These are phyloP conservation scores for Diaporthe australafricana DNA, from an alignment of 2,329 filamentous ascomycete species.

Conservation along the genomic window DNA sequence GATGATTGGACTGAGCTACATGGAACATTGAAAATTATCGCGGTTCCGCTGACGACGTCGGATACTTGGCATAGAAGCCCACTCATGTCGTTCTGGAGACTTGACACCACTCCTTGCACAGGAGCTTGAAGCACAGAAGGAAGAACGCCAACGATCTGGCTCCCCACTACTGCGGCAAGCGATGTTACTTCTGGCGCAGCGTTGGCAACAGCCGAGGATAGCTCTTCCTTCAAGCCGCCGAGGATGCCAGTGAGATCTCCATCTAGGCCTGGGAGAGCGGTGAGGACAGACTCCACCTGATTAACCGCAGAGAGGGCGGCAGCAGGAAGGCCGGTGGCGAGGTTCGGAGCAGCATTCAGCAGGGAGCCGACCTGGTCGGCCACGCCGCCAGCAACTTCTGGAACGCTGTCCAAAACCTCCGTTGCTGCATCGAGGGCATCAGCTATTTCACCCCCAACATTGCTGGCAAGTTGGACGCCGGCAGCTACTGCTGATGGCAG, in stretches of 20 bases:
- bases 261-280: constrained; percentile 7
- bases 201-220: constrained; percentile 31
- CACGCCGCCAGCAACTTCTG: constrained; percentile 34
- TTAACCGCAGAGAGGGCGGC: constrained; percentile 33
- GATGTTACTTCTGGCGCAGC: constrained; percentile 29
- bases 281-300: constrained; percentile 32
- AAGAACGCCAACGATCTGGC: constrained; percentile 25
- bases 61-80: constrained; percentile 32
- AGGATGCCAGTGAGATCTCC: constrained; percentile 21
- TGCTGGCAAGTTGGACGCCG: constrained; percentile 33
- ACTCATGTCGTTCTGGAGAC: constrained; percentile 19
- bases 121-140: constrained; percentile 32
- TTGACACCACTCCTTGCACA: constrained; percentile 28
- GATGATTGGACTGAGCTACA: background rate
- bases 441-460: constrained; percentile 34
- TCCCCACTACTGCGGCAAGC: constrained; percentile 33
- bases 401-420: constrained; percentile 26
- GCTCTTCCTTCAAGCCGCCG: constrained; percentile 17
- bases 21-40: constrained; percentile 34
- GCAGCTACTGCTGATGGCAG: constrained; percentile 36
- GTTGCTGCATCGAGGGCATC: constrained; percentile 32
- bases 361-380: constrained; percentile 35
- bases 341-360: constrained; percentile 32
- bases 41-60: constrained; percentile 31
- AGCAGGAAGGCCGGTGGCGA: constrained; percentile 36